Conservation (phyloP, 352 stramenopile genomes). For the Phytopythium oedochilum region DNA sequence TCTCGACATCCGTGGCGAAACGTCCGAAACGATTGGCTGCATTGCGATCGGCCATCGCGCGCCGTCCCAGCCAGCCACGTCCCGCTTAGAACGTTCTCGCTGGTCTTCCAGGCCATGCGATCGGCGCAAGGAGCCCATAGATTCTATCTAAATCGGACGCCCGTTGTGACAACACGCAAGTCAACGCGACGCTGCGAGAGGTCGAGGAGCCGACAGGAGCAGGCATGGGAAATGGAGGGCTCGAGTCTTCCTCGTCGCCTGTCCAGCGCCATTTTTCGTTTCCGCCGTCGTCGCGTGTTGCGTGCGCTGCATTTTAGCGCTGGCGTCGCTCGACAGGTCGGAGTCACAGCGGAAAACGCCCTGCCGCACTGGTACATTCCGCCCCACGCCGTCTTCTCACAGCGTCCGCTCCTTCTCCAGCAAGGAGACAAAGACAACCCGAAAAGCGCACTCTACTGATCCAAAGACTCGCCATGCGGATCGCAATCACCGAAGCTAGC, state of each 20-base stretch:
- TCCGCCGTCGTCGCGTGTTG: neutral
- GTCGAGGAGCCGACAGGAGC: neutral
- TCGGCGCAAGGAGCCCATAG: too few species aligned
- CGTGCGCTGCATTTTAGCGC: neutral
- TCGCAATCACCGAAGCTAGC: neutral
- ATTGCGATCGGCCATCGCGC: constrained; percentile 3
- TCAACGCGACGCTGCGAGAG: neutral
- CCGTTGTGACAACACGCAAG: neutral
- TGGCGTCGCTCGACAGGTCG: neutral
- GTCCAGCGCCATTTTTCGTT: neutral
- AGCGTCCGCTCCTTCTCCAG: too few species aligned
- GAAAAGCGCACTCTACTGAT: too few species aligned
- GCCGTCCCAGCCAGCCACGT: constrained; percentile 6
- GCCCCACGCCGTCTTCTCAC: too few species aligned
- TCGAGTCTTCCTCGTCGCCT: neutral
- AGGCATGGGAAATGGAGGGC: constrained; percentile 1
- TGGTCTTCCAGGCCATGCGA: neutral
- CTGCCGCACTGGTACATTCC: too few species aligned
- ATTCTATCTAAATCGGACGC: neutral
- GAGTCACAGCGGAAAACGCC: neutral
- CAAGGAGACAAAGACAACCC: too few species aligned
- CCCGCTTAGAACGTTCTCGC: constrained; percentile 8
- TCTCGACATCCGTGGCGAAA: neutral
- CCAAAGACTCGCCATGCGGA: neutral
- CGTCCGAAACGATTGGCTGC: neutral